Percentiles rank a stretch among this genome's conserved stretches.
These are phyloP conservation scores for Penicillium riverlandense DNA, from an alignment of 495 filamentous ascomycete genomes.

Conservation along the genomic window DNA sequence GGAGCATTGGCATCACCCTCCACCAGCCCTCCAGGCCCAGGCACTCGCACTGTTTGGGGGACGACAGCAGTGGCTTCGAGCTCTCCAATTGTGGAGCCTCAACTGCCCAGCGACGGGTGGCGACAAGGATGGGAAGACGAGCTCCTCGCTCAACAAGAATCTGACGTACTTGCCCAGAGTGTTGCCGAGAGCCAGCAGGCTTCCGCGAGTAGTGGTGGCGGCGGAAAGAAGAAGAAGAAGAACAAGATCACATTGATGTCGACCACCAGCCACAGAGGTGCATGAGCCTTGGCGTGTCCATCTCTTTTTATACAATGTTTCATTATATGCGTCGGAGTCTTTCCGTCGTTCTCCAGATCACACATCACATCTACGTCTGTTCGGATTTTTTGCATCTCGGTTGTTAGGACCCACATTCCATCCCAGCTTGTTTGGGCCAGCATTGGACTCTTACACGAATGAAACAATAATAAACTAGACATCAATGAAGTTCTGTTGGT, in stretches of 20 bases:
- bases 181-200: constrained; percentile 20
- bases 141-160: constrained; percentile 44
- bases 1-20: constrained; percentile 64
- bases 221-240: constrained; percentile 73
- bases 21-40: constrained; percentile 63
- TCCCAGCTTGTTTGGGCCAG: too few relatives aligned
- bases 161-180: constrained; percentile 30
- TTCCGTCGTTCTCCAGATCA: neutral
- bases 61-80: constrained; percentile 55
- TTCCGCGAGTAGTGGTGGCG: constrained; percentile 8
- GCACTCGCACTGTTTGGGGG: constrained; percentile 79
- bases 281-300: constrained; percentile 27
- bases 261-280: constrained; percentile 65
- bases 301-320: neutral
- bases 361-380: neutral
- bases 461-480: too few relatives aligned
- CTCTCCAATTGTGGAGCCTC: constrained; percentile 35
- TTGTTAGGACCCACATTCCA: neutral
- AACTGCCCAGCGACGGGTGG: constrained; percentile 66
- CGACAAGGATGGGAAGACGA: constrained; percentile 69
- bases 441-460: too few relatives aligned
- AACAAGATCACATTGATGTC: constrained; percentile 92
- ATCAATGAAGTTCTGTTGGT: too few relatives aligned
- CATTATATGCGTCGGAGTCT: neutral
- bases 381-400: too few relatives aligned